Evolutionary conservation across 495 filamentous ascomycete species (phyloP).

Genomic region (Baudoinia panamericana): DNA sequence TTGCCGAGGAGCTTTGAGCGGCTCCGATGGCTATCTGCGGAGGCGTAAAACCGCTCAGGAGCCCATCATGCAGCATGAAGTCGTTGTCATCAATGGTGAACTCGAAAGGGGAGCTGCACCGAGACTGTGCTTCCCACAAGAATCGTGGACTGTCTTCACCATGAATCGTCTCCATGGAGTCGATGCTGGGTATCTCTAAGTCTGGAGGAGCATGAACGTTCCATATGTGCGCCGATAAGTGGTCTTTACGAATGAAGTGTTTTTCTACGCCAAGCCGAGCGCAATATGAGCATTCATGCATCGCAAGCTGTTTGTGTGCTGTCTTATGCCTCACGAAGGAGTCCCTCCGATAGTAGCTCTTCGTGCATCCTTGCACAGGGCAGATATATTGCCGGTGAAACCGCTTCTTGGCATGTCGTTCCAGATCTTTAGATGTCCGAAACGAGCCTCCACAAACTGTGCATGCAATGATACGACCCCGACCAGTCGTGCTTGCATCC

Average conservation of each 20-base stretch:
- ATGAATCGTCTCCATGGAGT: too few species aligned
- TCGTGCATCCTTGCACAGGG: neutral
- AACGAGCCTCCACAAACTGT: neutral
- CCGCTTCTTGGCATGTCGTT: neutral
- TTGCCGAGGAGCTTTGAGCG: too few species aligned
- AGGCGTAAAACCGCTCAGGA: too few species aligned
- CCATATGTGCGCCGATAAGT: constrained; percentile 4
- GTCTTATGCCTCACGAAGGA: constrained; percentile 1
- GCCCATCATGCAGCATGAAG: too few species aligned
- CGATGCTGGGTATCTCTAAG: too few species aligned
- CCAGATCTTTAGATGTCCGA: constrained; percentile 1
- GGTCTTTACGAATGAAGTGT: constrained; percentile 9
- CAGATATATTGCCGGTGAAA: constrained; percentile 4
- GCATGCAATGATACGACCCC: neutral
- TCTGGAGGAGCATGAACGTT: neutral
- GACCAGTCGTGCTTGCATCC: neutral
- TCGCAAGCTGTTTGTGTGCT: neutral
- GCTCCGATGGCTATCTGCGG: too few species aligned
- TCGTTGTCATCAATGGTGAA: too few species aligned
- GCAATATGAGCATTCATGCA: constrained; percentile 2
- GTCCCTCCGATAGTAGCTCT: constrained; percentile 8
- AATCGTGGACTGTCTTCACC: too few species aligned
- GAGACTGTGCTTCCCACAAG: too few species aligned
- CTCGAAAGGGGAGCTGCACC: too few species aligned
- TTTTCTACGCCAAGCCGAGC: neutral